Evolutionary conservation across 352 stramenopile species (phyloP).

Genomic region (Thalassiosira exigua): DNA sequence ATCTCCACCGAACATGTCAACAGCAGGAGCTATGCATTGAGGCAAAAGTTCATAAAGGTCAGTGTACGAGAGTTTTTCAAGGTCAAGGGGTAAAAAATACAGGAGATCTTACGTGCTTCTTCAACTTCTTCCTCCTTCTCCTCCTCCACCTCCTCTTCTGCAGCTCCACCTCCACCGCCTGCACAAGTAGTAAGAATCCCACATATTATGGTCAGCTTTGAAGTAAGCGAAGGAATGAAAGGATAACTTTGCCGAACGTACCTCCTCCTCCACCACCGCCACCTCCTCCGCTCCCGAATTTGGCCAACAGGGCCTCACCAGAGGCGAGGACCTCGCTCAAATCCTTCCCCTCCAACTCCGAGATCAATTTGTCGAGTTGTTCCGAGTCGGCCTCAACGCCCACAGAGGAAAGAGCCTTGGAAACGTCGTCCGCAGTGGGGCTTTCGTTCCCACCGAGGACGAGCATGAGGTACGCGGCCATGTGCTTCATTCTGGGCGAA

Average conservation of each 20-base stretch:
- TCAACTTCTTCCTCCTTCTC: slow-evolving; percentile 76
- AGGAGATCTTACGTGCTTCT: too few species aligned
- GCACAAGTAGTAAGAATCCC: too few species aligned
- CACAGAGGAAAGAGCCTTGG: slow-evolving; percentile 88
- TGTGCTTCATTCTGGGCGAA: slow-evolving; percentile 92
- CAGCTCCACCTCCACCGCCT: slow-evolving; percentile 44
- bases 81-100: too few species aligned
- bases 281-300: slow-evolving; percentile 82
- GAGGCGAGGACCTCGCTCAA: slow-evolving; percentile 71
- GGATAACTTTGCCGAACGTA: slow-evolving; percentile 29
- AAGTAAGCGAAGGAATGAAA: too few species aligned
- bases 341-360: slow-evolving; percentile 82
- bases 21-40: too few species aligned
- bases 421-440: slow-evolving; percentile 91
- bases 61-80: too few species aligned
- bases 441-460: slow-evolving; percentile 93
- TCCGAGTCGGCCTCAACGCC: slow-evolving; percentile 75
- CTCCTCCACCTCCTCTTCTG: slow-evolving; percentile 63
- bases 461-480: slow-evolving; percentile 97
- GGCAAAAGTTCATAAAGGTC: too few species aligned
- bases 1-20: slow-evolving; percentile 73
- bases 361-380: slow-evolving; percentile 61
- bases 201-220: too few species aligned
- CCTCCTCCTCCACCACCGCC: slow-evolving; percentile 70
- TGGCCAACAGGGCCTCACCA: slow-evolving; percentile 74